Conservation (phyloP, 768 basidiomycete genomes). For the Grammothele lineata region DNA sequence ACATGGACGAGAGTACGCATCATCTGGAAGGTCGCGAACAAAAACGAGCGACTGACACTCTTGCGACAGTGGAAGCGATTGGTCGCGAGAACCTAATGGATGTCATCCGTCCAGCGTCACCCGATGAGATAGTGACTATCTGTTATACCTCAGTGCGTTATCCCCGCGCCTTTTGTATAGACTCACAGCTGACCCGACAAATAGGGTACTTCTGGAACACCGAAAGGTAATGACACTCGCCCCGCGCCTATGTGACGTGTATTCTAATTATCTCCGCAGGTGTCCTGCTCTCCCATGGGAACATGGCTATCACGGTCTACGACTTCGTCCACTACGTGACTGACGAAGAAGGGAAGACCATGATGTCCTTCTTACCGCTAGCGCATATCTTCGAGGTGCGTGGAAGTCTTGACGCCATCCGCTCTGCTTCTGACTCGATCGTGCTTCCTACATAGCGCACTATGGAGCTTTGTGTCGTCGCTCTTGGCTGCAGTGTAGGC, state of each 20-base stretch:
- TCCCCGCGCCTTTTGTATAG: too few species aligned
- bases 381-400: slow-evolving; percentile 16
- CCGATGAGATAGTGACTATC: slow-evolving; percentile 73
- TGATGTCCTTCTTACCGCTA: slow-evolving; percentile 11
- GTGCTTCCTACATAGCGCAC: slow-evolving; percentile 39
- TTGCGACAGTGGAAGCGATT: slow-evolving; percentile 60
- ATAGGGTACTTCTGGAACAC: slow-evolving; percentile 77
- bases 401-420: too few species aligned
- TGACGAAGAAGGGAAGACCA: slow-evolving; percentile 27
- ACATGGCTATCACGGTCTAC: slow-evolving; percentile 52
- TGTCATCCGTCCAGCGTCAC: slow-evolving; percentile 53
- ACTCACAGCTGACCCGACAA: not conserved
- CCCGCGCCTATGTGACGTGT: too few species aligned
- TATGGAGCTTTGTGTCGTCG: slow-evolving; percentile 50
- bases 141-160: slow-evolving; percentile 93
- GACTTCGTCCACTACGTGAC: slow-evolving; percentile 55
- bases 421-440: not conserved
- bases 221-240: too few species aligned
- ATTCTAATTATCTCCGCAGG: too few species aligned
- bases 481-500: slow-evolving; percentile 68
- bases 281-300: slow-evolving; percentile 69
- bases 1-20: slow-evolving; percentile 67
- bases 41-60: not conserved
- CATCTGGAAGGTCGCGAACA: too few species aligned
- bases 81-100: slow-evolving; percentile 66